Conservation (phyloP, 352 stramenopile genomes). For the Detonula confervacea region DNA sequence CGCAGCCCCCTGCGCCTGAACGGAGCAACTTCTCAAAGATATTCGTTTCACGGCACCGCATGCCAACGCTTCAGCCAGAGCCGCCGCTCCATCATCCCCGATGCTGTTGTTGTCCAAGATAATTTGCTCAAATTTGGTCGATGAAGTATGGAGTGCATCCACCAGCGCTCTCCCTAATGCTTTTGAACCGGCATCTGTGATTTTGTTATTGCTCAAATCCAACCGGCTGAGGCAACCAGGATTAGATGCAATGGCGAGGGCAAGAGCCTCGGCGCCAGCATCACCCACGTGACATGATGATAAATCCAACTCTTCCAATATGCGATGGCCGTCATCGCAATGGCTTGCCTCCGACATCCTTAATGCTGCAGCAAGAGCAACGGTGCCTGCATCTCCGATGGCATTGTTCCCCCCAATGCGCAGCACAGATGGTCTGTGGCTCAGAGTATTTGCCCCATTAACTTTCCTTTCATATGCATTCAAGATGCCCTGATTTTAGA, state of each 20-base stretch:
- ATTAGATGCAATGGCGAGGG: slow-evolving; percentile 68
- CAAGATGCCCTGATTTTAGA: slow-evolving; percentile 29
- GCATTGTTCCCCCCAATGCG: slow-evolving; percentile 66
- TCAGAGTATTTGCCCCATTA: background rate
- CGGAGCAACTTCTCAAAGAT: slow-evolving; percentile 75
- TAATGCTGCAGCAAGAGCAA: slow-evolving; percentile 75
- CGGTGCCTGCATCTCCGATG: slow-evolving; percentile 76
- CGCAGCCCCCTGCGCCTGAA: slow-evolving; percentile 63
- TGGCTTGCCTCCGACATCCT: slow-evolving; percentile 42
- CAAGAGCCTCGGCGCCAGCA: slow-evolving; percentile 71
- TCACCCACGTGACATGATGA: slow-evolving; percentile 78
- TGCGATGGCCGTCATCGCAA: slow-evolving; percentile 16
- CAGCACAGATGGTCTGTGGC: slow-evolving; percentile 52
- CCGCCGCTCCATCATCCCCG: slow-evolving; percentile 62
- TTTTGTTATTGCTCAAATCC: slow-evolving; percentile 83
- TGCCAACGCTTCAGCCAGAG: slow-evolving; percentile 59
- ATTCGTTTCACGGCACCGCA: slow-evolving; percentile 56
- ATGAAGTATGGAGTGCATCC: slow-evolving; percentile 15
- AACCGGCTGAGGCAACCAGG: slow-evolving; percentile 62
- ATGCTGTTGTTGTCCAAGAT: slow-evolving; percentile 82
- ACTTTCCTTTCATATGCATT: slow-evolving; percentile 41
- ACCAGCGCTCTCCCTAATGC: slow-evolving; percentile 60
- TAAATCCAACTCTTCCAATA: slow-evolving; percentile 80
- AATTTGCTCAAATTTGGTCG: slow-evolving; percentile 53
- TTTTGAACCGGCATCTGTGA: slow-evolving; percentile 70